These are phyloP conservation scores for Phaseolus coccineus DNA, from an alignment of 331 rosid genomes.

Conservation along the genomic window DNA sequence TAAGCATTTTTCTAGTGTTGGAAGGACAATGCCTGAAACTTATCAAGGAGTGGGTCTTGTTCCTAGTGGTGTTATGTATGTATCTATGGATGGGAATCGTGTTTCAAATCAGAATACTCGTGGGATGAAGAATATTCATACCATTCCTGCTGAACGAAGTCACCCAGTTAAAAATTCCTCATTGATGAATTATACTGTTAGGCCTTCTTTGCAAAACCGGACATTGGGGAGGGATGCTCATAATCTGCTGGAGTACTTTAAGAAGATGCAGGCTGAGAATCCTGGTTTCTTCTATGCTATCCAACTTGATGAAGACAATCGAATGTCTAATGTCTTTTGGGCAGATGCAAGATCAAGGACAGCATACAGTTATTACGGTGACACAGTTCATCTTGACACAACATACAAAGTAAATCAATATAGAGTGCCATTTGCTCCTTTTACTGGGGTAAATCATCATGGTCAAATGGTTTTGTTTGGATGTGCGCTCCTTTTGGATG, in stretches of 20 bases:
- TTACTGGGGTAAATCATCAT: slow-evolving; percentile 92
- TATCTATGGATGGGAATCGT: slow-evolving; percentile 77
- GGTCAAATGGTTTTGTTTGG: slow-evolving; percentile 88
- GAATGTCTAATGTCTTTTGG: slow-evolving; percentile 91
- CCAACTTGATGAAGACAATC: slow-evolving; percentile 91
- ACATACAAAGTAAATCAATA: slow-evolving; percentile 73
- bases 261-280: slow-evolving; percentile 96
- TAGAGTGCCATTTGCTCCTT: slow-evolving; percentile 86
- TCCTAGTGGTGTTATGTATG: slow-evolving; percentile 93
- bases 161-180: slow-evolving; percentile 48
- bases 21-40: slow-evolving; percentile 69
- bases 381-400: slow-evolving; percentile 81
- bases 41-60: slow-evolving; percentile 76
- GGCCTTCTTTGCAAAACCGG: slow-evolving; percentile 63
- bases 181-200: slow-evolving; percentile 53
- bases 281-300: slow-evolving; percentile 96
- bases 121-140: slow-evolving; percentile 47
- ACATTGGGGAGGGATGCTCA: slow-evolving; percentile 92
- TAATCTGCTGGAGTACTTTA: slow-evolving; percentile 88
- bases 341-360: slow-evolving; percentile 91
- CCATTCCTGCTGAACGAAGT: slow-evolving; percentile 54
- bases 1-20: slow-evolving; percentile 84
- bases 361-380: slow-evolving; percentile 86
- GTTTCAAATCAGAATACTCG: slow-evolving; percentile 58
- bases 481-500: slow-evolving; percentile 91